phyloP scores from a whole-genome alignment of 2,329 filamentous ascomycete species.

The Fusarium sp. region DNA sequence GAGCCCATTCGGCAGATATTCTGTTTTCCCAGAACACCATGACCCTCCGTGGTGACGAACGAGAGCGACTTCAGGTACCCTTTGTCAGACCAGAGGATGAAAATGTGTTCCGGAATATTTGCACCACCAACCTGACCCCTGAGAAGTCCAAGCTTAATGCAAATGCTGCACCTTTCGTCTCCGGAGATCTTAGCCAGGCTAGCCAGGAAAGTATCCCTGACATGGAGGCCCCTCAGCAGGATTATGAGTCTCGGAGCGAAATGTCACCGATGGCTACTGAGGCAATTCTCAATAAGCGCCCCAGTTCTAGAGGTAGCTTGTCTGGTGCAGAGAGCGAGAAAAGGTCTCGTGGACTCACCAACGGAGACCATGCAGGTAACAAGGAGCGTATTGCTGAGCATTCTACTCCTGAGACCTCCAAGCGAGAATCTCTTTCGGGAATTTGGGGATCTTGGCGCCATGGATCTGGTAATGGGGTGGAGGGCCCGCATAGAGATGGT shows the following conservation, averaged over 20 bases:
- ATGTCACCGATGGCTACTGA: slow-evolving; percentile 55
- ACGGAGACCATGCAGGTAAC: slow-evolving; percentile 40
- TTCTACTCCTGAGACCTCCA: slow-evolving; percentile 48
- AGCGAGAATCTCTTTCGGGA: slow-evolving; percentile 64
- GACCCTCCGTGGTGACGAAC: slow-evolving; percentile 86
- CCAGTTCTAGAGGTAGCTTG: slow-evolving; percentile 50
- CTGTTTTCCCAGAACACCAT: slow-evolving; percentile 93
- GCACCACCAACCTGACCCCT: slow-evolving; percentile 68
- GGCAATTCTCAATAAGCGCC: slow-evolving; percentile 52
- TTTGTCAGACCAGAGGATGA: slow-evolving; percentile 94
- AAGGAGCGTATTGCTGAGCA: slow-evolving; percentile 45
- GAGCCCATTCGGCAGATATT: slow-evolving; percentile 88
- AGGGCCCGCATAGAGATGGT: slow-evolving; percentile 64
- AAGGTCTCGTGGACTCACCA: slow-evolving; percentile 45
- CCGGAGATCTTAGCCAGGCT: slow-evolving; percentile 51
- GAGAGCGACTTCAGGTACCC: slow-evolving; percentile 88
- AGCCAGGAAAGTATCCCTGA: slow-evolving; percentile 32
- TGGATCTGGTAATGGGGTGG: slow-evolving; percentile 62
- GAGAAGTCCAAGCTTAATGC: slow-evolving; percentile 72
- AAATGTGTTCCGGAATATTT: slow-evolving; percentile 80
- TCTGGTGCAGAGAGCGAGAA: slow-evolving; percentile 61
- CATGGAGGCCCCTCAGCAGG: slow-evolving; percentile 38
- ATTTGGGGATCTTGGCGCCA: slow-evolving; percentile 82
- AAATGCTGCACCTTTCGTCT: slow-evolving; percentile 58
- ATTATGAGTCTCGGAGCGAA: slow-evolving; percentile 44